Percentiles rank a stretch among this genome's conserved stretches.
Conservation (phyloP, 1,139 yeast genomes). For the Lodderomyces oxycetoniae region DNA sequence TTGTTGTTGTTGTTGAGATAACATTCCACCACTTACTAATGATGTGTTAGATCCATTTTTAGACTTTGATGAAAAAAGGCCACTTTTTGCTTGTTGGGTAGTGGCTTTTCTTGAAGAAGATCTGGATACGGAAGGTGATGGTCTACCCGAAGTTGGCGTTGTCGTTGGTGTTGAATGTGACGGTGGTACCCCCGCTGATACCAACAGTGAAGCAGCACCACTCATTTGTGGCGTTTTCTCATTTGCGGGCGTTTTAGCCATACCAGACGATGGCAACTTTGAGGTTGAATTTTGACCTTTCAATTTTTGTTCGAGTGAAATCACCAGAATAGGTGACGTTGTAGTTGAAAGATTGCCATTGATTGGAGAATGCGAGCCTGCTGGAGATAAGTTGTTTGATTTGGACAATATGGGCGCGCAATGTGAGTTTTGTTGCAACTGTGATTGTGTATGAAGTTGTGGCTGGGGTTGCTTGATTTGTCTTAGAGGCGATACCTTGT, state of each 20-base stretch:
- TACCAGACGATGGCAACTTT: too few species aligned
- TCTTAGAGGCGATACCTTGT: constrained; percentile 20
- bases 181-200: too few species aligned
- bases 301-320: constrained; percentile 13
- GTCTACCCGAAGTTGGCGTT: constrained; percentile 5
- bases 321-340: constrained; percentile 15
- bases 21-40: constrained; percentile 1
- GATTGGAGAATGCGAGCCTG: constrained; percentile 14
- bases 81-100: constrained; percentile 15
- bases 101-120: constrained; percentile 9
- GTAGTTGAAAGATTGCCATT: constrained; percentile 13
- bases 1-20: constrained; percentile 6
- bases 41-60: constrained; percentile 42
- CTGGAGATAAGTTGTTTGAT: constrained; percentile 14
- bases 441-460: constrained; percentile 6
- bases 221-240: too few species aligned
- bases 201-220: too few species aligned
- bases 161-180: too few species aligned
- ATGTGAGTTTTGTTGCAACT: constrained; percentile 1
- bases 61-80: constrained; percentile 45
- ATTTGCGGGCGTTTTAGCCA: too few species aligned
- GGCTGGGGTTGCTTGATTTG: constrained; percentile 13
- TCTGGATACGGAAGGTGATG: constrained; percentile 12
- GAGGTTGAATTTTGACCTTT: too few species aligned
- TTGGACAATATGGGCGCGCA: neutral